Base-by-base conservation (phyloP, 257 asterid species). In the Hygrophila difformis region DNA sequence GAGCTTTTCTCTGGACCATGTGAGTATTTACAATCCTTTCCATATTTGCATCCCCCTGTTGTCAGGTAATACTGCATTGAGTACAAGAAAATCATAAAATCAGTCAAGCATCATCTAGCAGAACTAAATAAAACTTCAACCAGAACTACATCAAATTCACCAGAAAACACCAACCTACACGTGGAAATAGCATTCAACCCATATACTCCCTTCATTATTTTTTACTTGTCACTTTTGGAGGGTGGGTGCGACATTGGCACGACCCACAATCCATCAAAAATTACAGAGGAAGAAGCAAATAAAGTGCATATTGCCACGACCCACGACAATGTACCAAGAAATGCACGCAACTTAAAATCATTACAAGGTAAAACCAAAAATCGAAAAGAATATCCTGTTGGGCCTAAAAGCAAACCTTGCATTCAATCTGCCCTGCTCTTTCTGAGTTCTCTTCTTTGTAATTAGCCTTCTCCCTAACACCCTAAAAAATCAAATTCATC, bases 11-110 rank as follows among this genome's bases (percentile, higher is more conserved):
- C 73, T 56, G 57, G 53, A 47, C 74, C 75, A 59, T 87, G 97
- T 59, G 62, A 63, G 55, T 49, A 87, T 71, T 63, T 83, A 57
- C 97, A 83, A 53, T 66, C 60, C 29, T 60, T 60, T 28, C 94
- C 94, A 62, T 75, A 71, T 59, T 65, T 83, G 85, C 97, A 87
- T 31, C 94, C 97, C 14, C 70, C 91, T 13, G 79, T 34, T 6
- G 82, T 67, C 63, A 76, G 51, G 72, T 72, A 80, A 67, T 76
- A 87, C 96, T 87, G 86, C 77, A 79, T 49, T 37, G n/a, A 60
- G 10, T 10, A 33, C 37, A 33, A 33, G 37, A 9, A 33, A 5
- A 33, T 33, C 10, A 12, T 33, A 5, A 33, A 5, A 5, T 5
- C 12, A 33, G 8, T 2, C 2, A 5, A 9, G 37, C 37, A 33